Base-by-base conservation (phyloP, 371 early-diverging fungal species). In the Rhizopus arrhizus region DNA sequence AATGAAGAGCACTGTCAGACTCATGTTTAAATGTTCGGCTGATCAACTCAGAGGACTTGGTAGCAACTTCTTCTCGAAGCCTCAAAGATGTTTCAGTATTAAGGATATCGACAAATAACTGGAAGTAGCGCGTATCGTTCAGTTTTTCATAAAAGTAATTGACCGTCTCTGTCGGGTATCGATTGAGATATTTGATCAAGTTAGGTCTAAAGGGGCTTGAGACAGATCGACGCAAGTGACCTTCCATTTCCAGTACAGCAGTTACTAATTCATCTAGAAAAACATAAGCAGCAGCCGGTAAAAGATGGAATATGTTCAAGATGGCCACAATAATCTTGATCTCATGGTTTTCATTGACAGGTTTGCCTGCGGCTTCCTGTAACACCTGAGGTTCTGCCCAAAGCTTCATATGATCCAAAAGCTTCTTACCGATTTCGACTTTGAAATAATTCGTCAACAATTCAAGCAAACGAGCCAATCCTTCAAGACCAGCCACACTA, bases 371-470 rank as follows among this genome's bases (percentile, higher is more conserved):
- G 3, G 89, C 88, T 16, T 91, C 90, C 53, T 91, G 89, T 13
- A 97, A 70, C 46, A 91, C 83, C 29, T 80, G 75, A 3, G 95
- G 95, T 29, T 89, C 91, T 8, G 97, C 96, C 97, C 97, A 97
- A 53, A 86, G 86, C 29, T 88, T 85, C 56, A 99, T 65, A 69
- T 99, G 97, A 65, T 99, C 99, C 41, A 99, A 65, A 31, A 99
- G 75, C 79, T 98, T 97, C 59, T 89, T 89, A 31, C 99, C 99
- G 52, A 99, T 96, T 67, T 99, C 98, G 9, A 94, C 95, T 72
- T 98, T 99, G 77, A 99, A 99, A 71, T 98, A 99, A 73, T 91
- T 95, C 35, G 95, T 94, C 64, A 99, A 66, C 0, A 99, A 82
- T 68, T 96, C 92, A 34, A 99, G 72, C 16, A 99, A 82, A 7